phyloP scores from a whole-genome alignment of 2,329 filamentous ascomycete species.

The Zymoseptoria passerinii region DNA sequence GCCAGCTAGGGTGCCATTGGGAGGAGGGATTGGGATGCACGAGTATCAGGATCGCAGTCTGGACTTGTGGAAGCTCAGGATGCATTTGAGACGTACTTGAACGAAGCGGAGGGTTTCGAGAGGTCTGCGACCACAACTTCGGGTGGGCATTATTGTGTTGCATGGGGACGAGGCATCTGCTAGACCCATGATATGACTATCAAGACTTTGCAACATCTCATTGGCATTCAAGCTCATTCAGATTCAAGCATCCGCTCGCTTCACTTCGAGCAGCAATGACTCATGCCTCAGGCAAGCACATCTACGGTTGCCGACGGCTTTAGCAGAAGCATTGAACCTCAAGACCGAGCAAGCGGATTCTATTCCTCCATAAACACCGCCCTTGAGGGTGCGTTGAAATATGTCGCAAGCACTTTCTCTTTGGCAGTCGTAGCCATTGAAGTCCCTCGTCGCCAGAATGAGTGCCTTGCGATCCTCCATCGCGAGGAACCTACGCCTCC shows the following conservation, averaged over 20 bases:
- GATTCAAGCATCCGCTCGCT: neutral
- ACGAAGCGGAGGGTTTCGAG: neutral
- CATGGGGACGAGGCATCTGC: neutral
- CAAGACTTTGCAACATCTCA: neutral
- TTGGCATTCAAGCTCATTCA: neutral
- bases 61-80: neutral
- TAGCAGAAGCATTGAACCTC: neutral
- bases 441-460: slow-evolving; percentile 3
- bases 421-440: neutral
- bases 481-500: slow-evolving; percentile 4
- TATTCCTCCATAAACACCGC: neutral
- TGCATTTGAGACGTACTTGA: neutral
- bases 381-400: neutral
- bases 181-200: neutral
- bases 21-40: neutral
- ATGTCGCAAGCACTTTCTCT: neutral
- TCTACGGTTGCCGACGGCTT: neutral
- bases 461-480: slow-evolving; percentile 4
- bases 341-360: neutral
- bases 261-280: neutral
- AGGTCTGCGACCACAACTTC: neutral
- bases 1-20: slow-evolving; percentile 24
- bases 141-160: neutral
- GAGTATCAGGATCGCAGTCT: neutral
- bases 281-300: neutral